These are phyloP conservation scores for Penicillium canescens DNA, from an alignment of 495 filamentous ascomycete genomes.

Conservation along the genomic window DNA sequence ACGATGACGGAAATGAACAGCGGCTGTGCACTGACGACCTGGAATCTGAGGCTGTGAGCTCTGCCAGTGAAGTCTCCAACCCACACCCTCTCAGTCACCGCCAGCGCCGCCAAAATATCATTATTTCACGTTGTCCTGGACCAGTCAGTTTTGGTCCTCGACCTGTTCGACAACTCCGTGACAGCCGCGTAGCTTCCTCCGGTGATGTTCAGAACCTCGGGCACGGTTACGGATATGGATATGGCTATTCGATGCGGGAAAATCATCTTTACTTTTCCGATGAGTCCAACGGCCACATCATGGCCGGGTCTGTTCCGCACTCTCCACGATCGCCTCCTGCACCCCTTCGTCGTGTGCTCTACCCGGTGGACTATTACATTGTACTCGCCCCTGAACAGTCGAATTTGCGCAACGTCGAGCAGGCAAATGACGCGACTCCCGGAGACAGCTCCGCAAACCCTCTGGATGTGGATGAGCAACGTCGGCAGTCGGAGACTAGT, in stretches of 20 bases:
- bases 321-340: neutral
- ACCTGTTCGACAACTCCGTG: neutral
- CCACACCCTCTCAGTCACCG: neutral
- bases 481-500: no score
- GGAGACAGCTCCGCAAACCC: no score
- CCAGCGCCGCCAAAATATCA: neutral
- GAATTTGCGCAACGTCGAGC: neutral
- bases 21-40: slow-evolving; percentile 2
- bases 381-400: slow-evolving; percentile 3
- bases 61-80: neutral
- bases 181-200: neutral
- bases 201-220: neutral
- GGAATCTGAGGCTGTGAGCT: neutral
- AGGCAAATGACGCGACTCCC: no score
- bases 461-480: no score
- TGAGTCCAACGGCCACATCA: neutral
- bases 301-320: slow-evolving; percentile 1
- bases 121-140: neutral
- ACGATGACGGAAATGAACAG: neutral
- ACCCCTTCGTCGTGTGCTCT: neutral
- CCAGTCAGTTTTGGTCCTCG: slow-evolving; percentile 1
- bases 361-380: neutral
- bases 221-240: neutral
- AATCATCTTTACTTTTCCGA: neutral
- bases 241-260: neutral